Conservation (phyloP, 2,329 filamentous ascomycete species). For the Chaetomium sp. region DNA sequence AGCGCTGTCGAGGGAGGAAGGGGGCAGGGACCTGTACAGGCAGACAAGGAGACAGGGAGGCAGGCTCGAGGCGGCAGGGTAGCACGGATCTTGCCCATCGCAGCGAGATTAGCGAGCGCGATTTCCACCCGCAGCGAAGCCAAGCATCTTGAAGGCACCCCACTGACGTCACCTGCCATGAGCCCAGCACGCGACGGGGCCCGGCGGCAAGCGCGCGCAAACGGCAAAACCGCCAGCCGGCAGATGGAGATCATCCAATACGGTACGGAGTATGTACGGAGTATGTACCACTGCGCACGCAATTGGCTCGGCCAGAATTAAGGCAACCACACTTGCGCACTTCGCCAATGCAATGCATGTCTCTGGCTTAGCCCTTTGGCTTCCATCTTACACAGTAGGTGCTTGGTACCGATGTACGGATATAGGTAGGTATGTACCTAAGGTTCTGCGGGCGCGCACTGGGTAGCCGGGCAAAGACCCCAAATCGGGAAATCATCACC, state of each 20-base stretch:
- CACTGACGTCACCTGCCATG: slow-evolving; percentile 24
- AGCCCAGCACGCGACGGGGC: slow-evolving; percentile 14
- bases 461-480: not conserved
- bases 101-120: slow-evolving; percentile 23
- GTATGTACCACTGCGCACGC: no score
- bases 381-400: no score
- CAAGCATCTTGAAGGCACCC: not conserved
- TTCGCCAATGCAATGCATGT: slow-evolving; percentile 16
- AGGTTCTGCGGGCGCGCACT: not conserved
- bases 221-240: not conserved
- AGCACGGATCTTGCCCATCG: slow-evolving; percentile 17
- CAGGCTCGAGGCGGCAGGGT: not conserved
- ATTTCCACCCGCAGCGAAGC: slow-evolving; percentile 18
- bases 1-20: no score
- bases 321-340: slow-evolving; percentile 14
- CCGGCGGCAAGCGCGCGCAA: slow-evolving; percentile 21
- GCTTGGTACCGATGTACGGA: no score
- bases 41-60: not conserved
- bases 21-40: no score
- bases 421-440: no score
- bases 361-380: not conserved
- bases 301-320: slow-evolving; percentile 2
- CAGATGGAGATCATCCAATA: slow-evolving; percentile 7
- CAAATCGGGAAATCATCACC: slow-evolving; percentile 14
- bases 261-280: no score